Base-by-base conservation (phyloP, 108 stramenopile species). In the Phaeodactylum tricornutum region DNA sequence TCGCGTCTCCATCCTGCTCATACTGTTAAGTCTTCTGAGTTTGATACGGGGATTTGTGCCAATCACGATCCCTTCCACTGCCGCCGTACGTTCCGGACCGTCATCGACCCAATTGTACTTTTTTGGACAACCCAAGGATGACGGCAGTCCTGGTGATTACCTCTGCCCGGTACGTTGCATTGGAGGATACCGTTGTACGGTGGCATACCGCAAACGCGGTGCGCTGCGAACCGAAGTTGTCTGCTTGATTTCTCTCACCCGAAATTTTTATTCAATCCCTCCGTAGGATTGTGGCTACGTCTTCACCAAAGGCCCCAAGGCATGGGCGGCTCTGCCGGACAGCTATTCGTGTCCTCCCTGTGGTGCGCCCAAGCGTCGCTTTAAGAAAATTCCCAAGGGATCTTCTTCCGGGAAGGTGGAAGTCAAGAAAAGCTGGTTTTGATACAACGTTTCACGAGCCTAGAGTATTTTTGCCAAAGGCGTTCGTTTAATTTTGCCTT, bases 371-470 rank as follows among this genome's bases (percentile, higher is more conserved):
- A 89, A 89, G 53, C 62, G 58, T 32, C 60, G 87, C 21, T 89
- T 89, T 63, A 89, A 89, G 55, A 89, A 84, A 47, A 74, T 89
- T n/a, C 75, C 87, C 0, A 89, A 89, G 53, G 87, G 87, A 29
- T 45, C 44, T 15, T 2, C 44, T 45, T 45, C 44, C 14, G 44
- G 44, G n/a, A 45, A 45, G 22, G 25, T 45, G 4, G 44, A 45
- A 26, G 44, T 45, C 24, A 45, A 45, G 41, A 45, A 45, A 21
- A 45, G 25, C n/a, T 45, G 44, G 44, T 45, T 45, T 26, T 15
- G 44, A 20, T 15, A 45, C 17, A 26, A 26, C 19, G 25, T n/a
- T n/a, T n/a, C n/a, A n/a, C n/a, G n/a, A n/a, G n/a, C n/a, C n/a
- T n/a, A n/a, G n/a, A n/a, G n/a, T n/a, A n/a, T n/a, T n/a, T n/a